Base-by-base conservation (phyloP, 2,329 filamentous ascomycete genomes). In the Phyllosticta capitalensis region DNA sequence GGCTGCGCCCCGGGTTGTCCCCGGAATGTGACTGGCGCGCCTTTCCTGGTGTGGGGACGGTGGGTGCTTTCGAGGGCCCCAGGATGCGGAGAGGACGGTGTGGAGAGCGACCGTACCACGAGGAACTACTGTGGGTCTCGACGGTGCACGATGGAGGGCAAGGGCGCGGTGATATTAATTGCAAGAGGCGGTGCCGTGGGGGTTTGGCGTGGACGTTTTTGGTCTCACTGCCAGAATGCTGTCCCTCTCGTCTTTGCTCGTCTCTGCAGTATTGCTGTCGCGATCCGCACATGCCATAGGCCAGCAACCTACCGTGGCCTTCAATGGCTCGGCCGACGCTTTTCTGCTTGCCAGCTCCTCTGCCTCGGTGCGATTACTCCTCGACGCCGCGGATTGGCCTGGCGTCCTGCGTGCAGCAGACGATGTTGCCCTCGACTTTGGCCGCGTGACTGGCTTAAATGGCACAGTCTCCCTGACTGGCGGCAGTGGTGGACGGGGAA, bases 351-450 rank as follows among this genome's bases (percentile, higher is more conserved):
- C 69, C 17, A 68, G 68, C 14, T 62, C 64, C 30, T 64, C 63
- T 38, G 69, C 68, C 3, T 63, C 66, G 20, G 71, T 71, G 33
- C 65, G 63, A 19, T 64, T 74, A 1, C 59, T 69, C 1, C 68
- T 73, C 54, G 71, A 73, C 63, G 68, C 67, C 5, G 70, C 66
- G 19, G 86, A 89, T 61, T 87, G 82, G 76, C 85, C 83, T 73
- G 86, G 85, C 60, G 86, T 89, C 0, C 78, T 88, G 58, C 80
- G 86, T 24, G 85, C 84, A 5, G 86, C 84, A 0, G 78, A 83
- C 48, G 86, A 90, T 69, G 77, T 90, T 9, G 84, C 85, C 0
- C 67, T 76, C 3, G 87, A 90, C 69, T 87, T 90, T 72, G 85
- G 85, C 17, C 81, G 83, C n/a, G 85, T 89, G 4, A 88, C 85